Evolutionary conservation across 192 early-diverging fungal genomes (phyloP), one percentile per base, ranked within the genome.

Genomic region (Backusella tuberculispora): DNA sequence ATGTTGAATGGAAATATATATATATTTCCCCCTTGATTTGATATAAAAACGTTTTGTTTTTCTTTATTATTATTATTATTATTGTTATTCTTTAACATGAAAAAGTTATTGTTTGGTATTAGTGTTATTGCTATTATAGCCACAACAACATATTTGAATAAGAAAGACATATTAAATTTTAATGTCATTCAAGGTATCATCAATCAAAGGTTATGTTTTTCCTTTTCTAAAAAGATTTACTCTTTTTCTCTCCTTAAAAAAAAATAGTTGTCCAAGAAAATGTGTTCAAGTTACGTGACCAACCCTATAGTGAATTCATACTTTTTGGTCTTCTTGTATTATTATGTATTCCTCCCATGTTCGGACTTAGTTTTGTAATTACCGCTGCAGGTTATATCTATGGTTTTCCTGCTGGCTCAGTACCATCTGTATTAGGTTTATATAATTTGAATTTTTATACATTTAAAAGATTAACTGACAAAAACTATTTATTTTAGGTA

Each of bases 301-400:
- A 64, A 50, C 76, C 76, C 19, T 65, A 50, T 46, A 73, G 77
- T 34, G 48, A 50, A 34, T 14, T 73, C 13, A 24, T 86, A 24
- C 50, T 80, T 64, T 26, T 71, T 10, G 40, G 69, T 38, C 48
- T 81, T 15, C 38, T 80, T 40, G 64, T 76, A 34, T 15, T 82
- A 9, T 65, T 75, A 46, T 87, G 75, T 34, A 83, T 87, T 37
- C 86, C 86, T 29, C 86, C 86, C 15, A n/a, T 88, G 38, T 45
- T 84, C 38, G 87, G 87, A 7, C 86, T 83, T 71, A 80, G 79
- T 67, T 80, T 80, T 21, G 44, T 78, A 7, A 66, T 81, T 15
- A 76, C 80, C 15, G 14, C 83, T 29, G 71, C 76, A 19, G 87
- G 87, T 3, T 88, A 86, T 68, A 80, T 88, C 24, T 88, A 81